Base-by-base conservation (phyloP, 345 rosid species). In the Melaleuca alternifolia region DNA sequence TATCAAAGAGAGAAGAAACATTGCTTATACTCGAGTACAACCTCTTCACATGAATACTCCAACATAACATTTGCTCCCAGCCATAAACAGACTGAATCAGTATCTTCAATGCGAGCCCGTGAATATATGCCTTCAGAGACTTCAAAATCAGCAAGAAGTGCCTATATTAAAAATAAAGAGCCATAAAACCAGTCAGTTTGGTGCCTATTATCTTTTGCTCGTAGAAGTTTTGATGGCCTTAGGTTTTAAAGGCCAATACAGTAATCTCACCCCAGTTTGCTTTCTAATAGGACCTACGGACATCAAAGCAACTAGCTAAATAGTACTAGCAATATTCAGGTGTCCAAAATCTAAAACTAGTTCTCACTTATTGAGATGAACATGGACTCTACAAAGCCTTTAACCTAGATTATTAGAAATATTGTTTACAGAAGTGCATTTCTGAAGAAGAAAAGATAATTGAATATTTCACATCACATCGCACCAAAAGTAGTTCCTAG, bases 41-140 rank as follows among this genome's bases (percentile, higher is more conserved):
- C 99, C 99, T 97, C 99, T 87, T 93, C 97, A 54, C 94, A 91
- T 86, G 99, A 95, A 91, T 97, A 96, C 91, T 97, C 99, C 91
- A 97, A 92, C 99, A 97, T 97, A 89, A 97, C 99, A 90, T 97
- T 97, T 87, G 99, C 99, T 89, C 98, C 99, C 51, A 97, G 93
- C 99, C 99, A 97, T 89, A 97, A 90, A 91, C 99, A 96, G 50
- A 97, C 99, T 2, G 98, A 95, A 88, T 95, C 98, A 4, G 90
- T 85, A 85, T 95, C 94, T 87, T 93, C 94, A 87, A 96, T 93
- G 84, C 89, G 48, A 89, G 99, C 77, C 16, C 77, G 77, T 33
- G 77, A 65, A 65, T 65, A 65, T 65, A 98, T 98, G 92, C 99
- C 98, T 92, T 98, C 99, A 81, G 99, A 95, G 61, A 96, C 98